Evolutionary conservation across 306 rosid genomes (phyloP), one percentile per base, ranked within the genome.

Genomic region (Ammopiptanthus mongolicus): DNA sequence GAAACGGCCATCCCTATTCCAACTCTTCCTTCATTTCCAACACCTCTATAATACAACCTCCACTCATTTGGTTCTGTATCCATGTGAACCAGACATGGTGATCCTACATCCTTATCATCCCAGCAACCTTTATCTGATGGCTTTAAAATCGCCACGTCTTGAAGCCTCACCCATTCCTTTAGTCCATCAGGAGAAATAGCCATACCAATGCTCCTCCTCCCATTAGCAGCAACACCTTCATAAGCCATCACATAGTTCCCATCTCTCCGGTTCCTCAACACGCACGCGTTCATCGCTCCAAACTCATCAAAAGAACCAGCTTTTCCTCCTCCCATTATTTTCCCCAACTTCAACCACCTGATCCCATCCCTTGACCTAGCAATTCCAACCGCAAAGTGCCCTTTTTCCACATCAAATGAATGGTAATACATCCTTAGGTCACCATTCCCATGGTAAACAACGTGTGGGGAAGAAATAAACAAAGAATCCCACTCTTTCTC

Each of bases 351-450:
- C 53, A 90, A 66, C 96, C 96, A 93, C 81, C 59, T 87, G 14
- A 88, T 87, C 47, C 95, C 98, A 81, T 93, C 98, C 76, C 93
- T 90, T 29, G 95, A 90, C 80, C 98, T 93, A 3, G 95, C 90
- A 50, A 90, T 78, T n/a, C 98, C 96, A 61, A 90, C 37, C 5
- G 80, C 75, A 76, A 86, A 87, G 5, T 87, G 77, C 53, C 89
- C 88, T 8, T 67, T 86, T 37, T 73, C 82, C 15, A 53, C 51
- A 74, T 93, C 91, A 71, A 90, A 87, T 8, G 96, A 90, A 79
- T 93, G 96, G 63, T 92, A 92, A 63, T 92, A 92, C 91, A 92
- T 86, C 83, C 98, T 86, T 0, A 90, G 74, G 75, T 90, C 96
- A 31, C 96, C 90, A 71, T 39, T 88, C 21, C 80, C 82, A 76